Conservation (phyloP, 768 basidiomycete genomes). For the Ephemerocybe angulata region DNA sequence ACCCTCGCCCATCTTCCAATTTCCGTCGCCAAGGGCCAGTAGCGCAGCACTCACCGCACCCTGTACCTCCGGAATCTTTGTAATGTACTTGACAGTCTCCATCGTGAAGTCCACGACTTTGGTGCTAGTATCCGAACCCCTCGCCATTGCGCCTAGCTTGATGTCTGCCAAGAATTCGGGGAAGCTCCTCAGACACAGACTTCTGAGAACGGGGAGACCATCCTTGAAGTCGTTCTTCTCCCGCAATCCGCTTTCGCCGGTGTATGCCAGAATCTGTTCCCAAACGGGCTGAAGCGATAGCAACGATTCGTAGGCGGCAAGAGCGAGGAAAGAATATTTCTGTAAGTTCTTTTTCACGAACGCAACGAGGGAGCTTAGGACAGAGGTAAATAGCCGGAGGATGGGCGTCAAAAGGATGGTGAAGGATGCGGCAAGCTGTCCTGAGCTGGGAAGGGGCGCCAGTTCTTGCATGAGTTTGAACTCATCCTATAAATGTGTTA, state of each 20-base stretch:
- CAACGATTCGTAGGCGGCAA: conserved; percentile 63
- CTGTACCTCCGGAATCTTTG: conserved; percentile 66
- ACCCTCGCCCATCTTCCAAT: conserved; percentile 91
- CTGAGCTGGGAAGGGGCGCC: conserved; percentile 61
- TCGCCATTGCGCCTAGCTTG: conserved; percentile 57
- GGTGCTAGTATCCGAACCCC: conserved; percentile 50
- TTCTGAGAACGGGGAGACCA: conserved; percentile 57
- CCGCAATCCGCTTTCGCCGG: conserved; percentile 37
- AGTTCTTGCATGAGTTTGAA: conserved; percentile 62
- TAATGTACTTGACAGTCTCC: conserved; percentile 61
- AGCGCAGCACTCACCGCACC: conserved; percentile 64
- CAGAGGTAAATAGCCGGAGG: conserved; percentile 60
- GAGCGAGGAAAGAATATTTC: conserved; percentile 75
- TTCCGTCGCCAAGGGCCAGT: conserved; percentile 75
- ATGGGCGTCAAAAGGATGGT: conserved; percentile 62
- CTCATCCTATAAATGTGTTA: conserved; percentile 48
- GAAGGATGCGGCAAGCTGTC: conserved; percentile 43
- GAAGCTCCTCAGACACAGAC: conserved; percentile 74
- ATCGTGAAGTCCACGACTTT: conserved; percentile 60
- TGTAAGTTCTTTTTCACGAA: conserved; percentile 76
- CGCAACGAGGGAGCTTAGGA: conserved; percentile 56
- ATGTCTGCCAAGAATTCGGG: conserved; percentile 81
- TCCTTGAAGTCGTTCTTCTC: conserved; percentile 71
- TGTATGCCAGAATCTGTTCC: conserved; percentile 59
- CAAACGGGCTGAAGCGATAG: conserved; percentile 55